These are phyloP conservation scores for Lolium rigidum DNA, from an alignment of 176 grass and related monocot species.

Conservation along the genomic window DNA sequence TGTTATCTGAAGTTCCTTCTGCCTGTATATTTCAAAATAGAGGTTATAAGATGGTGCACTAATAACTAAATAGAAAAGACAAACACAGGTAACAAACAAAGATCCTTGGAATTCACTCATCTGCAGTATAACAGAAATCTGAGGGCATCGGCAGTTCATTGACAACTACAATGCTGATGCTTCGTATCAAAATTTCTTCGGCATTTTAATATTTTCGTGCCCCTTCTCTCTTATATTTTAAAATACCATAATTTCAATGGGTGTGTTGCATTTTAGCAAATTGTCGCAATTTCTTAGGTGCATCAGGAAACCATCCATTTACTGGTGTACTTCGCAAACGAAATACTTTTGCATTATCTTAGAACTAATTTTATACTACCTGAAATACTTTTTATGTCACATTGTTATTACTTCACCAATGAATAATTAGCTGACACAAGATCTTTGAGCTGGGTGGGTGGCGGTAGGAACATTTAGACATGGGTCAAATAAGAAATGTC, in stretches of 20 bases:
- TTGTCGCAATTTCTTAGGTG: background rate
- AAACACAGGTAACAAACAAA: slow-evolving; percentile 11
- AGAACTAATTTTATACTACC: background rate
- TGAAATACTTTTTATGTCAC: background rate
- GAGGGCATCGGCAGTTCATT: background rate
- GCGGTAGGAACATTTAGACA: background rate
- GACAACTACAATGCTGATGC: background rate
- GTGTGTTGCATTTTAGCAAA: background rate
- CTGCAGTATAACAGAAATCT: background rate
- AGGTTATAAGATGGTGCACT: background rate
- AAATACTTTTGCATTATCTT: background rate
- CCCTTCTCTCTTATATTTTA: background rate
- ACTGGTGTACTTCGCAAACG: background rate
- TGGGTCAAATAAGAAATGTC: slow-evolving; percentile 21
- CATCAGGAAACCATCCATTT: background rate
- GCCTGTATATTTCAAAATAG: slow-evolving; percentile 43
- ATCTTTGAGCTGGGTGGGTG: too few relatives aligned
- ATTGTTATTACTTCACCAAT: slow-evolving; percentile 2
- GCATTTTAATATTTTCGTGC: background rate
- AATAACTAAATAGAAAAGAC: background rate
- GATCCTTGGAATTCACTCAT: slow-evolving; percentile 24
- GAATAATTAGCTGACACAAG: slow-evolving; percentile 1
- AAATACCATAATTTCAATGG: background rate
- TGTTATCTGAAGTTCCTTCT: slow-evolving; percentile 36
- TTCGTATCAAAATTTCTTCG: background rate